A percentile compares a stretch with the other conserved stretches of the same genome.
Conservation (phyloP, 805 yeast species). For the Metschnikowia shivogae region DNA sequence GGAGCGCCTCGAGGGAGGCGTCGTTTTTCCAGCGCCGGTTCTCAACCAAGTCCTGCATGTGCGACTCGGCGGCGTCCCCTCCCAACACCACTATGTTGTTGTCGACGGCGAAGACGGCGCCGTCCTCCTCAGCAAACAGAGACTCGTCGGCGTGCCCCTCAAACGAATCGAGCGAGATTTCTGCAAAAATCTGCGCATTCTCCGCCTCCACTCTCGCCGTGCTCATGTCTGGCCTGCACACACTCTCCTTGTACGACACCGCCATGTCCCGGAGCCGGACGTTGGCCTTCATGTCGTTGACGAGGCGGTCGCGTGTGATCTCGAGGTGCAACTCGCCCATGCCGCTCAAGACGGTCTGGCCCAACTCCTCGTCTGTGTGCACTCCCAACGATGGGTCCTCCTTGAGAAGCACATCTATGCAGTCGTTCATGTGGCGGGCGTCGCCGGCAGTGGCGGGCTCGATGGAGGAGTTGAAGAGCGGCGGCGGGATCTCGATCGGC, state of each 20-base stretch:
- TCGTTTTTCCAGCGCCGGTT: constrained; percentile 49
- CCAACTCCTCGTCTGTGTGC: constrained; percentile 74
- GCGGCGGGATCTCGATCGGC: constrained; percentile 86
- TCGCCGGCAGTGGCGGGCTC: constrained; percentile 86
- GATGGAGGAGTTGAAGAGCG: constrained; percentile 81
- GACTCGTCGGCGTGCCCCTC: constrained; percentile 35
- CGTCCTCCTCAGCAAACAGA: constrained; percentile 35
- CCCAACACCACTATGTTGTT: constrained; percentile 46
- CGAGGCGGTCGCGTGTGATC: constrained; percentile 72
- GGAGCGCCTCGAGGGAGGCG: constrained; percentile 44
- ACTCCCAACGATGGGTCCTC: constrained; percentile 89
- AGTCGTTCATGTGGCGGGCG: constrained; percentile 63
- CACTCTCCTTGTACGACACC: constrained; percentile 84
- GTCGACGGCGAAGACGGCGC: constrained; percentile 37
- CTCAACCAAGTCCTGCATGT: constrained; percentile 21
- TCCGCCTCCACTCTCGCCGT: constrained; percentile 18
- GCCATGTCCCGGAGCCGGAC: constrained; percentile 77
- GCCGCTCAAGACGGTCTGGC: constrained; percentile 85
- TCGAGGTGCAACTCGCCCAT: constrained; percentile 98
- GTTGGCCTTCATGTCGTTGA: constrained; percentile 79
- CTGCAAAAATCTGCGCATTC: constrained; percentile 21
- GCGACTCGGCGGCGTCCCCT: constrained; percentile 24
- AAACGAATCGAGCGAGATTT: constrained; percentile 31
- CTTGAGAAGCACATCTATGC: constrained; percentile 60
- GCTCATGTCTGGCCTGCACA: constrained; percentile 20